Percentiles rank a stretch among this genome's conserved stretches.
Evolutionary conservation across 306 rosid genomes (phyloP).

Genomic region (Vigna mungo): DNA sequence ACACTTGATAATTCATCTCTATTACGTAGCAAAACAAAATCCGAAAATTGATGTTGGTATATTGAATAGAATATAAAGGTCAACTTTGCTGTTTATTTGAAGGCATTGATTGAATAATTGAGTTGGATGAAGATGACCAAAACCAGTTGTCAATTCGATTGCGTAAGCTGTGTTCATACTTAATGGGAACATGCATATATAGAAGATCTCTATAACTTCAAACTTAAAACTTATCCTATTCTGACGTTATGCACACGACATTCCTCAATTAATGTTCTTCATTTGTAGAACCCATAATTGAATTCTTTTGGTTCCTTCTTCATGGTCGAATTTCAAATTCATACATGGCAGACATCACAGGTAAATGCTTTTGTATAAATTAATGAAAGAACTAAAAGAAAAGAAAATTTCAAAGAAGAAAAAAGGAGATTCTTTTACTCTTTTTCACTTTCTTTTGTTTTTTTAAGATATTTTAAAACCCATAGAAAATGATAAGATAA

Average conservation of each 20-base stretch:
- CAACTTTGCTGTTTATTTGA: constrained; percentile 16
- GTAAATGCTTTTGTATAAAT: not conserved
- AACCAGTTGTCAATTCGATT: constrained; percentile 14
- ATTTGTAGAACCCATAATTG: not conserved
- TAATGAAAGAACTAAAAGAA: not conserved
- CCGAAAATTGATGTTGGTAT: too few relatives aligned
- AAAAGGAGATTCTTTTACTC: not conserved
- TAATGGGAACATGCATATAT: not conserved
- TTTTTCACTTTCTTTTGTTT: not conserved
- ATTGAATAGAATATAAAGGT: not conserved
- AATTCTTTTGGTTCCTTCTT: not conserved
- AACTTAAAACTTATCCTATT: constrained; percentile 3
- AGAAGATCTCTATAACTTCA: not conserved
- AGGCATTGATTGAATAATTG: not conserved
- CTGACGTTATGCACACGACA: constrained; percentile 21
- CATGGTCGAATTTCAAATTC: too few relatives aligned
- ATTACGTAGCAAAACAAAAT: too few relatives aligned
- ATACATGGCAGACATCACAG: not conserved
- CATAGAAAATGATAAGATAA: not conserved
- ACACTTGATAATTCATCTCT: too few relatives aligned
- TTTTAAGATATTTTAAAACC: not conserved
- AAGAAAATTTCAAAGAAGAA: not conserved
- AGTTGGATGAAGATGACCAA: constrained; percentile 13
- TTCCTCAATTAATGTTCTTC: not conserved
- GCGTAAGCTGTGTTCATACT: not conserved